Conservation (phyloP, 208 protist species). For the Acanthamoeba triangularis region DNA sequence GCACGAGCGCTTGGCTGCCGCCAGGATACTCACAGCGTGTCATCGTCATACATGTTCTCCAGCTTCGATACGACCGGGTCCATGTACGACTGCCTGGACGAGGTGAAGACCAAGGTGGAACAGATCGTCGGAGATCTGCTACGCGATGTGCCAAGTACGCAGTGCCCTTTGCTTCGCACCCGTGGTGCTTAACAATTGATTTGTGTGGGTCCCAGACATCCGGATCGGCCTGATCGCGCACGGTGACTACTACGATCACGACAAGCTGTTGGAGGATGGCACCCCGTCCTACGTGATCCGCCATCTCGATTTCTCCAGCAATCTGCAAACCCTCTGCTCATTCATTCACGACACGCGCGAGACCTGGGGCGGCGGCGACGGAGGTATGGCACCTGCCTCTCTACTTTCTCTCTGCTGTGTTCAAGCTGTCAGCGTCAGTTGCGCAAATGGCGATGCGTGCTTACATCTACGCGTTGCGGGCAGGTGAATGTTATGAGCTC, state of each 20-base stretch:
- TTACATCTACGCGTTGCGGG: too few species aligned
- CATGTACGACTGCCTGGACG: slow-evolving; percentile 47
- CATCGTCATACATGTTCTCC: neutral
- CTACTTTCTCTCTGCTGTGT: too few species aligned
- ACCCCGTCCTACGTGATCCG: slow-evolving; percentile 17
- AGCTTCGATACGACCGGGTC: slow-evolving; percentile 37
- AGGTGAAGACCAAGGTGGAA: slow-evolving; percentile 51
- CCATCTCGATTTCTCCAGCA: neutral
- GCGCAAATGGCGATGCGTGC: neutral
- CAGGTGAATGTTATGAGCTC: slow-evolving; percentile 45
- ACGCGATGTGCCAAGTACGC: slow-evolving; percentile 43
- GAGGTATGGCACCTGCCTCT: neutral
- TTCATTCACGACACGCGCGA: neutral
- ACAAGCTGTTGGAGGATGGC: neutral
- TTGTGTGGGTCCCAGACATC: neutral
- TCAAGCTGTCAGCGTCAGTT: too few species aligned
- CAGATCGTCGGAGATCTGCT: neutral
- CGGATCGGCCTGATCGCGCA: slow-evolving; percentile 11
- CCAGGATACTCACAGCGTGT: too few species aligned
- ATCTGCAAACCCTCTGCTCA: neutral
- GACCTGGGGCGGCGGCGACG: slow-evolving; percentile 48
- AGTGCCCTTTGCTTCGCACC: too few species aligned
- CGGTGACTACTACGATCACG: neutral
- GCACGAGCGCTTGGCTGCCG: too few species aligned
- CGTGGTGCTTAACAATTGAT: too few species aligned